Conservation (phyloP, 164 flowering plant species). For the Hamamelis virginiana region DNA sequence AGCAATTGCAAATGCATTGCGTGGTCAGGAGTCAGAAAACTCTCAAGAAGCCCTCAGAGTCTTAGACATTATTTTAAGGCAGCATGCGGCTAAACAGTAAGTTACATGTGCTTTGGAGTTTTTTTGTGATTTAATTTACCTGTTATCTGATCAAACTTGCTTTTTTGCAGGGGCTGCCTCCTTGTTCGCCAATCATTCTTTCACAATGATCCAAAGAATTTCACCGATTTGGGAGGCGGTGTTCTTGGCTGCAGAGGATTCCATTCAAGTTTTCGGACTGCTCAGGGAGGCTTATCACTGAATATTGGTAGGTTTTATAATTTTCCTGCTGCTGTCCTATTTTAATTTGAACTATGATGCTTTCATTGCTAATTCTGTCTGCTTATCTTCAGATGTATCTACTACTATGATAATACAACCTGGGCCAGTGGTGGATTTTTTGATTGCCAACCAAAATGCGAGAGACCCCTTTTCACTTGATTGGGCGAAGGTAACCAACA, state of each 20-base stretch:
- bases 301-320: conserved; percentile 54
- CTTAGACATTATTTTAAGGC: conserved; percentile 82
- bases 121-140: background rate
- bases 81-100: conserved; percentile 91
- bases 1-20: conserved; percentile 73
- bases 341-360: background rate
- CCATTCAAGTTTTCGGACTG: conserved; percentile 77
- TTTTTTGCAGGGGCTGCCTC: conserved; percentile 78
- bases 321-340: background rate
- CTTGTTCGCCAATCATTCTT: conserved; percentile 91
- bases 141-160: background rate
- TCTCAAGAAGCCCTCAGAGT: conserved; percentile 89
- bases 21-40: conserved; percentile 83
- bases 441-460: conserved; percentile 73
- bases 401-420: conserved; percentile 90
- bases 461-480: conserved; percentile 59
- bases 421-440: conserved; percentile 83
- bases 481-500: conserved; percentile 65
- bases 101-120: conserved; percentile 11
- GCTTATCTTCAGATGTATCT: conserved; percentile 69
- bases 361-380: conserved; percentile 2
- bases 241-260: conserved; percentile 88
- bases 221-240: conserved; percentile 78
- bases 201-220: conserved; percentile 63
- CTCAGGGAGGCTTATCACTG: conserved; percentile 84